A percentile compares a stretch with the other conserved stretches of the same genome.
phyloP scores from a whole-genome alignment of 1,139 yeast species.

The Lodderomyces margitis region DNA sequence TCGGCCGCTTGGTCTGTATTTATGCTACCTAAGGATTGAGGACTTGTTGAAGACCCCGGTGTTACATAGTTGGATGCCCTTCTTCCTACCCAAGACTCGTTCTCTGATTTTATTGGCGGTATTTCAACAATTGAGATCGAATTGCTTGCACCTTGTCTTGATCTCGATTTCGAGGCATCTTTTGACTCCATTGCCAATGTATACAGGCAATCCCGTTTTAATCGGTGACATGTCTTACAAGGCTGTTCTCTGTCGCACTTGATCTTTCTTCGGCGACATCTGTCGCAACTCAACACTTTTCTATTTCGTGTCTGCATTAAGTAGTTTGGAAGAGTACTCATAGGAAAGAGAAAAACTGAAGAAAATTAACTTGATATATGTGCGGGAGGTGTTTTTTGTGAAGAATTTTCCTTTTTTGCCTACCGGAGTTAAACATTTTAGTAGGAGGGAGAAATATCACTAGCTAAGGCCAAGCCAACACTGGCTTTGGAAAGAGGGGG shows the following conservation, averaged over 20 bases:
- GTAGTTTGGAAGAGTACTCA: not conserved
- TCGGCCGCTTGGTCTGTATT: not conserved
- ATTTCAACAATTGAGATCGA: slow-evolving; percentile 4
- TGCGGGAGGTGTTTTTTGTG: too few species aligned
- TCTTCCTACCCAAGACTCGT: not conserved
- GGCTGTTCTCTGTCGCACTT: slow-evolving; percentile 35
- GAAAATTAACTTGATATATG: too few species aligned
- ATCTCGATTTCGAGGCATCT: slow-evolving; percentile 6
- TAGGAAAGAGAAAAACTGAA: too few species aligned
- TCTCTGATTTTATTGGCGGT: not conserved
- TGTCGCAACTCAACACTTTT: slow-evolving; percentile 23
- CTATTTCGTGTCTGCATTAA: slow-evolving; percentile 17
- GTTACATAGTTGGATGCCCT: not conserved
- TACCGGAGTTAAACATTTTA: too few species aligned
- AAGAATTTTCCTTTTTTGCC: too few species aligned
- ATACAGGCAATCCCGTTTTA: slow-evolving; percentile 17
- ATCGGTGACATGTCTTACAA: slow-evolving; percentile 30
- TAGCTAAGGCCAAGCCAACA: too few species aligned
- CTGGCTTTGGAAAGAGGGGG: too few species aligned
- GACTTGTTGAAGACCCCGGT: not conserved
- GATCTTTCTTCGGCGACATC: slow-evolving; percentile 32
- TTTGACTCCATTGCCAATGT: slow-evolving; percentile 7
- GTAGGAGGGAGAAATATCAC: too few species aligned
- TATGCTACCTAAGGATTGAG: not conserved
- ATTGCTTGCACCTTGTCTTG: not conserved